These are phyloP conservation scores for Penicillium roqueforti DNA, from an alignment of 495 filamentous ascomycete genomes.

Conservation along the genomic window DNA sequence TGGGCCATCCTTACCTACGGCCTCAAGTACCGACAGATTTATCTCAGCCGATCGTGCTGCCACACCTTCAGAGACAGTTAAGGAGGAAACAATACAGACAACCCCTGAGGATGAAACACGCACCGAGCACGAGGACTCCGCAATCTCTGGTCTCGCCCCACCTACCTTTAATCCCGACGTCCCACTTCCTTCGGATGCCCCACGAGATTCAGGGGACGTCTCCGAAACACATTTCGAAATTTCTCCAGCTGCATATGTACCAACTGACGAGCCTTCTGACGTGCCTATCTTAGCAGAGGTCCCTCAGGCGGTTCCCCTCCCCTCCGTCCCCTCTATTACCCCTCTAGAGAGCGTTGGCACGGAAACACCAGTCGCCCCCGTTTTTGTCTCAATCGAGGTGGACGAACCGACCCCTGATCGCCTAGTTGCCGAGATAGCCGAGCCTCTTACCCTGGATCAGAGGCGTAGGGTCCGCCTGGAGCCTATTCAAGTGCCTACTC, in stretches of 20 bases:
- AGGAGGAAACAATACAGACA: constrained; percentile 21
- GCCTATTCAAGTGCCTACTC: constrained; percentile 53
- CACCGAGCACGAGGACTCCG: constrained; percentile 22
- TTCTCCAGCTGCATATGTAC: constrained; percentile 15
- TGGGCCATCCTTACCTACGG: constrained; percentile 16
- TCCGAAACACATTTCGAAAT: constrained; percentile 10
- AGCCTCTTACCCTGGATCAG: constrained; percentile 30
- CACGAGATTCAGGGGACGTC: constrained; percentile 24
- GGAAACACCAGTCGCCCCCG: constrained; percentile 18
- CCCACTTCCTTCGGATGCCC: constrained; percentile 31
- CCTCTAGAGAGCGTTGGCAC: constrained; percentile 16
- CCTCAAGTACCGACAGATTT: constrained; percentile 12
- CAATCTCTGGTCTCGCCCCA: constrained; percentile 26
- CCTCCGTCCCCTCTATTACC: constrained; percentile 19
- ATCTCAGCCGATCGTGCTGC: constrained; percentile 11
- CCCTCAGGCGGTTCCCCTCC: constrained; percentile 18
- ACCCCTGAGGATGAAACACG: constrained; percentile 29
- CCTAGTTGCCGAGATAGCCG: constrained; percentile 15
- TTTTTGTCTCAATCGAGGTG: constrained; percentile 15
- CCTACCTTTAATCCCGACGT: constrained; percentile 33
- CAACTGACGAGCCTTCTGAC: constrained; percentile 12
- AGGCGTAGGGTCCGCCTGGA: constrained; percentile 50
- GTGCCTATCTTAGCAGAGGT: constrained; percentile 11
- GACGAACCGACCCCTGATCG: constrained; percentile 22
- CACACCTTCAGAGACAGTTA: constrained; percentile 8